Base-by-base conservation (phyloP, 2,329 filamentous ascomycete genomes). In the Stagonosporopsis tanaceti region DNA sequence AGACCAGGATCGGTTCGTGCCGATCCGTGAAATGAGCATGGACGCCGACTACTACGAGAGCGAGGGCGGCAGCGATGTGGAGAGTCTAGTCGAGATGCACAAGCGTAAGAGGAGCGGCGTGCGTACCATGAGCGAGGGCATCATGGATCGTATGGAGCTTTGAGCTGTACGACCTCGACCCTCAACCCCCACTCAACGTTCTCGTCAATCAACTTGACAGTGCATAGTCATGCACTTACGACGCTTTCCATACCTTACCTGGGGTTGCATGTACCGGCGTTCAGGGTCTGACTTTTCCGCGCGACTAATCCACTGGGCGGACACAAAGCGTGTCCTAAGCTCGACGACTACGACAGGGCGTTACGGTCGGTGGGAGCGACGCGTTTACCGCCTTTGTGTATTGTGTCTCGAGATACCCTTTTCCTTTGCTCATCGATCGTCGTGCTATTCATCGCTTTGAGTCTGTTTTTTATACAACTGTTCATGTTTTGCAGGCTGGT, bases 111-210 rank as follows among this genome's bases (percentile, higher is more conserved):
- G 79, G 61, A 80, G 79, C 38, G 77, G 74, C 22, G 78, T 83
- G 12, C 76, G 82, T 34, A 80, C 80, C 3, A 79, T 84, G 78
- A 84, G 82, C 61, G 81, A 85, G 67, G 80, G 84, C 53, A 77
- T 84, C 51, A 77, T 80, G 45, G 82, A 84, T 45, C 76, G 76
- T 11, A 83, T 85, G 80, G 82, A 85, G 60, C 76, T 84, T 46
- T 84, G 53, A 66, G 32, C 25, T 38, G 15, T 17, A 7, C n/a
- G 17, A 28, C 38, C 38, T 30, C 6, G 24, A 12, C 11, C 3
- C n/a, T 32, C 28, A 24, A 4, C 24, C 11, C 32, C 6, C 1
- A 7, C 25, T 45, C 35, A 35, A 34, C 12, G 35, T 41, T 20
- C 27, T 28, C 47, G 53, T 53, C 54, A 57, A 52, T 48, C 54